Conservation (phyloP, 805 yeast genomes). For the Yamadazyma olivae region DNA sequence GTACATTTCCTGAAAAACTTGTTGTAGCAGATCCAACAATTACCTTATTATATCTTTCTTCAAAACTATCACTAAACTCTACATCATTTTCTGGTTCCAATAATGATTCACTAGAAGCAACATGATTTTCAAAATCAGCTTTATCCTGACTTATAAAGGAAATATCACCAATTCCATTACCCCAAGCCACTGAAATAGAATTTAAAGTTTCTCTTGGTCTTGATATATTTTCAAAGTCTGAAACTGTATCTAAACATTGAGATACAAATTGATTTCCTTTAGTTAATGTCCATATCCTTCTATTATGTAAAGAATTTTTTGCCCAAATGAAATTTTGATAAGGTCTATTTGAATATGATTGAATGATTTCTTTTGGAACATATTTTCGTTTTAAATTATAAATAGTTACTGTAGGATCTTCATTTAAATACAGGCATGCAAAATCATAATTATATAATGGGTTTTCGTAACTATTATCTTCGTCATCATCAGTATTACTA, state of each 20-base stretch:
- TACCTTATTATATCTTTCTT: slow-evolving; percentile 12
- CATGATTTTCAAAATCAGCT: slow-evolving; percentile 30
- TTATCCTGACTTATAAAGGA: slow-evolving; percentile 51
- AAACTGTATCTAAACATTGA: slow-evolving; percentile 26
- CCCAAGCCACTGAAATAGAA: slow-evolving; percentile 57
- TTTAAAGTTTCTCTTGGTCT: slow-evolving; percentile 50
- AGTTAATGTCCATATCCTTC: slow-evolving; percentile 39
- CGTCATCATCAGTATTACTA: slow-evolving; percentile 18
- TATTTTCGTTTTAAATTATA: slow-evolving; percentile 70
- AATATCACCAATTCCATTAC: slow-evolving; percentile 45
- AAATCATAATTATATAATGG: slow-evolving; percentile 57
- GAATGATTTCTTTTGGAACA: slow-evolving; percentile 67
- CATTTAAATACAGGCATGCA: slow-evolving; percentile 71
- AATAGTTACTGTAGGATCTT: slow-evolving; percentile 66
- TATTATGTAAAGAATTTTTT: slow-evolving; percentile 15
- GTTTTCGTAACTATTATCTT: slow-evolving; percentile 7
- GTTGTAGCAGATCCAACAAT: slow-evolving; percentile 13
- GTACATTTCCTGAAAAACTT: slow-evolving; percentile 3
- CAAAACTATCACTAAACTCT: slow-evolving; percentile 9
- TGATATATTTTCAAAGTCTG: slow-evolving; percentile 19
- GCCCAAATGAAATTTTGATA: slow-evolving; percentile 44
- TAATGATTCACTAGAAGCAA: slow-evolving; percentile 15
- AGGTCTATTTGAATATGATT: slow-evolving; percentile 45
- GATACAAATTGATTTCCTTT: slow-evolving; percentile 37
- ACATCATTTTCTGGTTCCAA: slow-evolving; percentile 10